Percentiles rank a stretch among this genome's conserved stretches.
phyloP scores from a whole-genome alignment of 805 yeast genomes.

The Yarrowia phangngaensis region DNA sequence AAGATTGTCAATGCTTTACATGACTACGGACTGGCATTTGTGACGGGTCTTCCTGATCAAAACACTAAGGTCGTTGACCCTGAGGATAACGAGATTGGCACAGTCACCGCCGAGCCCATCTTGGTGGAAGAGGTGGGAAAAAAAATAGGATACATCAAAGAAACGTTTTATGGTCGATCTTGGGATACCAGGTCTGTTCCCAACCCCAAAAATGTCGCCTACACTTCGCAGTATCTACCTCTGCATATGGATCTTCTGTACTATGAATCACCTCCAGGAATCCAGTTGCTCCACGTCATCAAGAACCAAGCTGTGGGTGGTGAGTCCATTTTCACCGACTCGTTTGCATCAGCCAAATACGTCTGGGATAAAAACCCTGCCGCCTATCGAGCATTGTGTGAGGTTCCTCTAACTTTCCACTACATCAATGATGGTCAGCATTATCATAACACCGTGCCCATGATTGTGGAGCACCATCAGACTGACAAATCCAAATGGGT shows the following conservation, averaged over 20 bases:
- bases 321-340: conserved; percentile 65
- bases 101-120: conserved; percentile 29
- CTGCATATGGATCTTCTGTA: conserved; percentile 74
- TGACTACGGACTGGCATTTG: conserved; percentile 53
- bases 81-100: conserved; percentile 35
- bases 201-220: conserved; percentile 64
- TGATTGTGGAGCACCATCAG: conserved; percentile 54
- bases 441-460: conserved; percentile 59
- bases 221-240: conserved; percentile 60
- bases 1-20: conserved; percentile 48
- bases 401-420: conserved; percentile 65
- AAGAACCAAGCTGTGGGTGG: conserved; percentile 53
- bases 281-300: conserved; percentile 61
- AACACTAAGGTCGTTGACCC: conserved; percentile 28
- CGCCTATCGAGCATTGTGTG: conserved; percentile 59
- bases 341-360: conserved; percentile 58
- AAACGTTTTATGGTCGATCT: conserved; percentile 66
- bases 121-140: conserved; percentile 47
- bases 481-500: conserved; percentile 36
- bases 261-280: conserved; percentile 78
- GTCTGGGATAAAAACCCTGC: conserved; percentile 55
- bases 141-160: conserved; percentile 62
- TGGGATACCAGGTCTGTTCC: conserved; percentile 59
- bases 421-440: conserved; percentile 59
- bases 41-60: conserved; percentile 52